Percentiles rank a stretch among this genome's conserved stretches.
Conservation (phyloP, 1,139 yeast genomes). For the Magnusiomyces tetraspermus region DNA sequence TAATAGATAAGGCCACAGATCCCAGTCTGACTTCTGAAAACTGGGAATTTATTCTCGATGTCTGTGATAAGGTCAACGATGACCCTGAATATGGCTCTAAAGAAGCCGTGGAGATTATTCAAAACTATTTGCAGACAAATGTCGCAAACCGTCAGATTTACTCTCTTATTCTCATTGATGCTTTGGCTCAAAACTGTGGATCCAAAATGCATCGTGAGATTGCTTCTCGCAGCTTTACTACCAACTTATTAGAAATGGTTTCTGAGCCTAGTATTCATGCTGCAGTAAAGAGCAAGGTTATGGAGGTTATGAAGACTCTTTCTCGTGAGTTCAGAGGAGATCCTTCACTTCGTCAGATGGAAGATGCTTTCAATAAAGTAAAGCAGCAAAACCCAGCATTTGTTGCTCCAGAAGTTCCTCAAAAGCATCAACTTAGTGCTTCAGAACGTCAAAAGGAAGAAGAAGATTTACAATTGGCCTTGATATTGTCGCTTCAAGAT, state of each 20-base stretch:
- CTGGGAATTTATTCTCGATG: constrained; percentile 75
- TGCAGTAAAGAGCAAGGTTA: constrained; percentile 55
- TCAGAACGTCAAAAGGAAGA: constrained; percentile 56
- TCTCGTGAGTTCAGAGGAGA: constrained; percentile 49
- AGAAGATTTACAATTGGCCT: constrained; percentile 67
- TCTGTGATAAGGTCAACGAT: constrained; percentile 66
- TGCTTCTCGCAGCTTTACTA: constrained; percentile 60
- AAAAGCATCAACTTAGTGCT: constrained; percentile 43
- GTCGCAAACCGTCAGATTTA: constrained; percentile 80
- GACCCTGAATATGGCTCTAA: constrained; percentile 60
- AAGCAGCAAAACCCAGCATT: constrained; percentile 29
- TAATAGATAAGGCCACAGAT: constrained; percentile 61
- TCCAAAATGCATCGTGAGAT: constrained; percentile 75
- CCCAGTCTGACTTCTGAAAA: constrained; percentile 73
- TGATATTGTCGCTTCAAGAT: constrained; percentile 69
- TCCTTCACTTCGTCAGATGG: constrained; percentile 64
- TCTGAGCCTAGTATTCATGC: constrained; percentile 52
- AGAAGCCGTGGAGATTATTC: constrained; percentile 44
- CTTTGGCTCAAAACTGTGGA: constrained; percentile 91
- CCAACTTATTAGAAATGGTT: constrained; percentile 46
- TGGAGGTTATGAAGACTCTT: constrained; percentile 61
- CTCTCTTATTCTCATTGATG: constrained; percentile 57
- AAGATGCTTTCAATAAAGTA: constrained; percentile 42
- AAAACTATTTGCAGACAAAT: constrained; percentile 44
- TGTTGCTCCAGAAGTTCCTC: constrained; percentile 50